Evolutionary conservation across 805 yeast species (phyloP).

Genomic region (Hermanozyma aechmeae): DNA sequence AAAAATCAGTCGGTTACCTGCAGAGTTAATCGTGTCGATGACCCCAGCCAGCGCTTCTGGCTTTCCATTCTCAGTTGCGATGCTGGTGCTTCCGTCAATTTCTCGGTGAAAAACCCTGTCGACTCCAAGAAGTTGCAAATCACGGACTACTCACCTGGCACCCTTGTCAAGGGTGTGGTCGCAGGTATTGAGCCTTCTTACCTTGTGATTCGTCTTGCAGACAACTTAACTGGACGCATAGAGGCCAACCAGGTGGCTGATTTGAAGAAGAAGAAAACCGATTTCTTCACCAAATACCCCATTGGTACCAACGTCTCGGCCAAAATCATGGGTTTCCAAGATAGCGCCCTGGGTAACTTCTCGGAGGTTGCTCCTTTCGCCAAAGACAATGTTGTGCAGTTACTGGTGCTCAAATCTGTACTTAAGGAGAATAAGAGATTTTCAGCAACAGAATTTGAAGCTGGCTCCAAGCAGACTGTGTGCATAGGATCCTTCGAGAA

Average conservation of each 20-base stretch:
- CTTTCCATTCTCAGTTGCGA: conserved; percentile 32
- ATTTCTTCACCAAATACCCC: conserved; percentile 52
- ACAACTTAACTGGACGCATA: conserved; percentile 69
- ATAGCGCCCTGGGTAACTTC: conserved; percentile 58
- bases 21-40: conserved; percentile 58
- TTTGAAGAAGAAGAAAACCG: conserved; percentile 21
- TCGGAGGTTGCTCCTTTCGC: too few species aligned
- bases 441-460: conserved; percentile 27
- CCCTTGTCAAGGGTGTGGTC: conserved; percentile 48
- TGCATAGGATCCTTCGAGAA: conserved; percentile 57
- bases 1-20: conserved; percentile 66
- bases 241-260: conserved; percentile 51
- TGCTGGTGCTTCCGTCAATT: conserved; percentile 4
- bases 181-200: conserved; percentile 63
- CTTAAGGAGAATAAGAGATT: neutral
- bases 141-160: conserved; percentile 53
- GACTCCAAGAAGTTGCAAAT: conserved; percentile 41
- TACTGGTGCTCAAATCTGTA: neutral
- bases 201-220: conserved; percentile 67
- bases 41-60: conserved; percentile 60
- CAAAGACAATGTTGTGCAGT: conserved; percentile 29
- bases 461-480: conserved; percentile 45
- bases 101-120: conserved; percentile 42
- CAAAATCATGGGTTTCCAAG: conserved; percentile 69
- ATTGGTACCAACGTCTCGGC: conserved; percentile 52